Evolutionary conservation across 495 filamentous ascomycete genomes (phyloP).

Genomic region (Sordaria brevicollis): DNA sequence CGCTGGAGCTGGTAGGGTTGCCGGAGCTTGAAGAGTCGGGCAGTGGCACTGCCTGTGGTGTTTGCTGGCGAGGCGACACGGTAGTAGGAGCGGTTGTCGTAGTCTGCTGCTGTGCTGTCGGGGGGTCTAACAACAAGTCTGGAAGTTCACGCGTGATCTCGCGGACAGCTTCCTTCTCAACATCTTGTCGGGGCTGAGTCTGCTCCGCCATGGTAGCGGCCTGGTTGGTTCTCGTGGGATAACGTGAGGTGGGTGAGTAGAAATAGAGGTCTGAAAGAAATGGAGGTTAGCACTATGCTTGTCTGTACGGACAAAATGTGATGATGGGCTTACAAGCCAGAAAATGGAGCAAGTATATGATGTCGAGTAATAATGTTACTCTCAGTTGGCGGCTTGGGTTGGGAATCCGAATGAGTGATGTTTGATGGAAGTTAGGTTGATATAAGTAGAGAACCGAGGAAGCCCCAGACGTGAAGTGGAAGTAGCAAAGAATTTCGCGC

Average conservation of each 20-base stretch:
- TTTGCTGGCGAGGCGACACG: not conserved
- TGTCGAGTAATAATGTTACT: not conserved
- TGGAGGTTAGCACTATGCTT: not conserved
- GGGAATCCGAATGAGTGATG: not conserved
- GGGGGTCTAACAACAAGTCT: not conserved
- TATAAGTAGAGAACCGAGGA: not conserved
- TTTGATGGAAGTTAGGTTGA: too few species aligned
- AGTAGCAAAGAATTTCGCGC: not conserved
- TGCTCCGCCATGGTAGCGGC: not conserved
- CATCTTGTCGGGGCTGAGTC: not conserved
- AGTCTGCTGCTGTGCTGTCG: not conserved
- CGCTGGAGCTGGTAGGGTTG: not conserved
- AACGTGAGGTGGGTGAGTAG: not conserved
- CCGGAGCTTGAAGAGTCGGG: not conserved
- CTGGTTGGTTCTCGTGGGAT: not conserved
- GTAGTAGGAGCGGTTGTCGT: not conserved
- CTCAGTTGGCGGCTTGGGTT: not conserved
- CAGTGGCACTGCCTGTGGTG: not conserved
- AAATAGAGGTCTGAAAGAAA: not conserved
- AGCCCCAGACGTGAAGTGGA: not conserved
- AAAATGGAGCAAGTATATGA: not conserved
- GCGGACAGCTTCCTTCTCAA: not conserved
- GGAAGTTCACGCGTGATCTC: not conserved
- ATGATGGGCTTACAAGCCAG: not conserved
- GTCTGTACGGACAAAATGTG: not conserved